Evolutionary conservation across 148 eudicot genomes (phyloP).

Genomic region (Rhododendron simsii): DNA sequence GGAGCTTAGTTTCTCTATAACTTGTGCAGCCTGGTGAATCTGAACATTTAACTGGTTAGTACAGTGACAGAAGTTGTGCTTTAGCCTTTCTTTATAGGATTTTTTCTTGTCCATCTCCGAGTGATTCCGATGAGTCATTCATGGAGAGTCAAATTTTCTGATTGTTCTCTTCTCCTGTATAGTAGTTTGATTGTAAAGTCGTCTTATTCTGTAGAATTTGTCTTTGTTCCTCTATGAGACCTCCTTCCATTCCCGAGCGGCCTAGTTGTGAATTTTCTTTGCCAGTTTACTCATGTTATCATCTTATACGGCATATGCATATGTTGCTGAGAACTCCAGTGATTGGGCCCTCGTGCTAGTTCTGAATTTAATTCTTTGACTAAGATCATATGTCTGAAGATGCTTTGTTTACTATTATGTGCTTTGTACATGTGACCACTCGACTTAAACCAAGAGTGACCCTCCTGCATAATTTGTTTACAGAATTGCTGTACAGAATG

Average conservation of each 20-base stretch:
- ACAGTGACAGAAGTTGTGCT: neutral
- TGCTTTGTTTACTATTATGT: neutral
- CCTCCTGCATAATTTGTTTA: neutral
- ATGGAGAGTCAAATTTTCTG: neutral
- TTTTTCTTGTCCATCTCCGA: neutral
- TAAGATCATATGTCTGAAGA: neutral
- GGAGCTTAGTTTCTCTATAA: neutral
- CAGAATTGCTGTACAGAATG: neutral
- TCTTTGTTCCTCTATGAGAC: neutral
- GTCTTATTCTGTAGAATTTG: neutral
- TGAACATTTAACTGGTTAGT: neutral
- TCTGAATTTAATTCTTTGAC: neutral
- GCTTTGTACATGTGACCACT: neutral
- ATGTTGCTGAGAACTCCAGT: neutral
- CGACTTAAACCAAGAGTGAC: neutral
- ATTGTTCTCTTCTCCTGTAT: neutral
- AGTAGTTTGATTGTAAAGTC: neutral
- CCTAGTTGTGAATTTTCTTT: neutral
- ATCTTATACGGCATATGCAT: neutral
- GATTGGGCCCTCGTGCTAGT: neutral
- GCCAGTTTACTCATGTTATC: neutral
- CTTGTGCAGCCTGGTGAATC: constrained; percentile 1
- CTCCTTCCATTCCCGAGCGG: neutral
- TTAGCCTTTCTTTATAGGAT: neutral
- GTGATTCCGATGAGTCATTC: neutral